Base-by-base conservation (phyloP, 306 rosid genomes). In the Argentina anserina region DNA sequence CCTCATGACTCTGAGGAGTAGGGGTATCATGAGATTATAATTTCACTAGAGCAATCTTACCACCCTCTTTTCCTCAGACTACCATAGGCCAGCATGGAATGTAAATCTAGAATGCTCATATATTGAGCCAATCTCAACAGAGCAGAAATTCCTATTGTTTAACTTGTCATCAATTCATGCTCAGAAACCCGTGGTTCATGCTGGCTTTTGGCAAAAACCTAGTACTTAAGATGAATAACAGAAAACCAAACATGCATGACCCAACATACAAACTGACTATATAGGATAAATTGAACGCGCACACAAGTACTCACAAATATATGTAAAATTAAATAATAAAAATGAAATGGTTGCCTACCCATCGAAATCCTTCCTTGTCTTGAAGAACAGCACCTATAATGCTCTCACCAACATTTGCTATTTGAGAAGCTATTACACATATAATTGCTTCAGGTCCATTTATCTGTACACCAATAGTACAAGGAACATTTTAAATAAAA, bases 331-430 rank as follows among this genome's bases (percentile, higher is more conserved):
- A 41, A 73, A 63, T 25, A 7, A 61, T n/a, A 56, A 50, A 12
- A 76, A 33, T 64, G 50, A 52, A 63, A 76, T 14, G 43, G 55
- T 59, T 34, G 64, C 93, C 10, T 87, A 95, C 99, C 99, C 99
- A 91, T 76, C 47, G 81, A 83, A 88, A 90, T 80, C 99, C 99
- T 78, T 91, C 93, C 88, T 91, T 95, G 65, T 90, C 99, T 87
- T 95, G 99, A 78, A 90, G 76, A 21, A 84, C 75, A 72, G 99
- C 97, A 79, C 99, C 99, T 65, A 95, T 95, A 75, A 95, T 68
- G 87, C 99, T 95, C 83, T 95, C 97, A 7, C 99, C 97, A 75
- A 95, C 78, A 83, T 95, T 95, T 72, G 97, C 99, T 79, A 95
- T 79, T 83, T 95, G 99, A 41, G 99, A 79, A 70, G 99, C 97